A percentile compares a stretch with the other conserved stretches of the same genome.
phyloP scores from a whole-genome alignment of 2,329 filamentous ascomycete genomes.

The Aureobasidium lini region DNA sequence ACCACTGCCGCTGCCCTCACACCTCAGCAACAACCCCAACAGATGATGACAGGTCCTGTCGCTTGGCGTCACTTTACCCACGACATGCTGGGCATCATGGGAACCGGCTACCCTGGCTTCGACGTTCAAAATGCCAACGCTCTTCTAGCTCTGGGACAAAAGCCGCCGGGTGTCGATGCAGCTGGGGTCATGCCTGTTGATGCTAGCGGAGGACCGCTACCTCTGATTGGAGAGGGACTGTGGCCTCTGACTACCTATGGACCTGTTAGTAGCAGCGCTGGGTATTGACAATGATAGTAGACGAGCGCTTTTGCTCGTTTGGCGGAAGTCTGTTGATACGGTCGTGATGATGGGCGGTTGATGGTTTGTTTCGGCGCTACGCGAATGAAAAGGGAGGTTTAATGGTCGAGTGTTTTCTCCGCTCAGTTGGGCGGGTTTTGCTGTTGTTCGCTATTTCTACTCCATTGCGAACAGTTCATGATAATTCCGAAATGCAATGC shows the following conservation, averaged over 20 bases:
- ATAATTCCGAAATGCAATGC: too few species aligned
- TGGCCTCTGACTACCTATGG: constrained; percentile 12
- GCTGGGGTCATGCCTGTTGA: constrained; percentile 12
- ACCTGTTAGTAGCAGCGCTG: constrained; percentile 7
- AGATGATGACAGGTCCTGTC: constrained; percentile 19
- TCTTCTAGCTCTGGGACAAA: constrained; percentile 30
- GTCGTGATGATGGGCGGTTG: neutral
- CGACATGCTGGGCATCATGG: constrained; percentile 18
- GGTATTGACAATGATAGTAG: constrained; percentile 7
- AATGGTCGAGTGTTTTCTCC: too few species aligned
- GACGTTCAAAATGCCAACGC: constrained; percentile 33
- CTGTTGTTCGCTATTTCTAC: too few species aligned
- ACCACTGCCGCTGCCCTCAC: constrained; percentile 9
- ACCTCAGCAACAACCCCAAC: constrained; percentile 14
- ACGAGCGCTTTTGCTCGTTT: neutral
- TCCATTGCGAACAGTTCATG: too few species aligned
- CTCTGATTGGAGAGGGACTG: constrained; percentile 6
- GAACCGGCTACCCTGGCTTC: constrained; percentile 24
- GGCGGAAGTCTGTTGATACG: neutral
- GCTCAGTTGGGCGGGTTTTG: too few species aligned
- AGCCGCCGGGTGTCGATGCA: constrained; percentile 16
- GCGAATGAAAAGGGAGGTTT: neutral
- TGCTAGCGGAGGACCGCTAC: neutral
- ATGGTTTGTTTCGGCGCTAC: neutral
- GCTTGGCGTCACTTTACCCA: constrained; percentile 28